A percentile compares a stretch with the other conserved stretches of the same genome.
phyloP scores from a whole-genome alignment of 1,284 basidiomycete genomes.

The Hemileia vastatrix region DNA sequence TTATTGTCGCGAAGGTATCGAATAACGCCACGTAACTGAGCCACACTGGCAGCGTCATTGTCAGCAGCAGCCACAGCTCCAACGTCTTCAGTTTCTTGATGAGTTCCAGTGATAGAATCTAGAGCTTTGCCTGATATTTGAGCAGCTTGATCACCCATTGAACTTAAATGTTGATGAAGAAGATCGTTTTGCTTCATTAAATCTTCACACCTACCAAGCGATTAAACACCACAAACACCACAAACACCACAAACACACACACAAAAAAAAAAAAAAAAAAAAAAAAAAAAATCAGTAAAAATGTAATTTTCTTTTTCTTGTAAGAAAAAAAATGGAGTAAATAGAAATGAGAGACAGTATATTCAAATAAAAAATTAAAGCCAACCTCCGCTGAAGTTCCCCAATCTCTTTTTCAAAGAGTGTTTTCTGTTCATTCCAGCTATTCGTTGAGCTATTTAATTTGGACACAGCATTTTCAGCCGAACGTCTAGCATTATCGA shows the following conservation, averaged over 20 bases:
- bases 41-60: constrained; percentile 48
- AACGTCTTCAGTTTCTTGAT: constrained; percentile 48
- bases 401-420: constrained; percentile 64
- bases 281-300: not conserved
- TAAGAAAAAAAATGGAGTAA: not conserved
- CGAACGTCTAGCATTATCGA: constrained; percentile 44
- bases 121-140: constrained; percentile 52
- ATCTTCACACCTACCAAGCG: constrained; percentile 62
- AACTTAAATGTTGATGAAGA: constrained; percentile 73
- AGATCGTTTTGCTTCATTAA: constrained; percentile 65
- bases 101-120: not conserved
- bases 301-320: too few relatives aligned
- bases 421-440: constrained; percentile 68
- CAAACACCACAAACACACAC: too few relatives aligned
- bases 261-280: constrained; percentile 9
- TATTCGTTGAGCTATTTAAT: constrained; percentile 58
- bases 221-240: too few relatives aligned
- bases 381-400: constrained; percentile 60
- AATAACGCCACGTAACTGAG: constrained; percentile 69
- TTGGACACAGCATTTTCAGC: constrained; percentile 67
- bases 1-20: constrained; percentile 77
- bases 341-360: not conserved
- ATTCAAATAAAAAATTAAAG: not conserved
- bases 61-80: constrained; percentile 52
- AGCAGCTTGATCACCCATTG: constrained; percentile 68